These are phyloP conservation scores for Venturia aucupariae DNA, from an alignment of 2,329 filamentous ascomycete genomes.

Conservation along the genomic window DNA sequence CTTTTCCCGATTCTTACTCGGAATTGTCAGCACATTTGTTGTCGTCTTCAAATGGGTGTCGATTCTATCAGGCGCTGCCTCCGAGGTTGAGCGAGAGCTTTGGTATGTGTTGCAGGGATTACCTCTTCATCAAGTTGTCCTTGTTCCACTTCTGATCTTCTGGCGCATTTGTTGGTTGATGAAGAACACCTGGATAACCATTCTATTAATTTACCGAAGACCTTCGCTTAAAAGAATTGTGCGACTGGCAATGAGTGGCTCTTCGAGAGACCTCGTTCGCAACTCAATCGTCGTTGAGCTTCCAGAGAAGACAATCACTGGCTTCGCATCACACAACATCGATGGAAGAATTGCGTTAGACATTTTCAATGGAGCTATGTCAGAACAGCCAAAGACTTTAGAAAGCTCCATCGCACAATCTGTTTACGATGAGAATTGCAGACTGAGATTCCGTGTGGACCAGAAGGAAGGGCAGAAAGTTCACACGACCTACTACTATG, in stretches of 20 bases:
- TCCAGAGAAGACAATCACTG: conserved; percentile 3
- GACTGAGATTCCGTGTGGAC: neutral
- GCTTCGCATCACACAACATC: conserved; percentile 4
- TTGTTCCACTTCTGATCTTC: neutral
- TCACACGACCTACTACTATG: conserved; percentile 2
- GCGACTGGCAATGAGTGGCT: neutral
- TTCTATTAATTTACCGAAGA: neutral
- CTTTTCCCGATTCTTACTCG: neutral
- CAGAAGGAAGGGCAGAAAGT: neutral
- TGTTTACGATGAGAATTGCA: neutral
- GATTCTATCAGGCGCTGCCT: conserved; percentile 3
- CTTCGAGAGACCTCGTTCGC: conserved; percentile 1
- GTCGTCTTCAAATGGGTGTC: conserved; percentile 1
- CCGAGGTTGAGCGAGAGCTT: conserved; percentile 8
- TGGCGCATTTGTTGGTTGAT: conserved; percentile 5
- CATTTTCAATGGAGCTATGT: conserved; percentile 7
- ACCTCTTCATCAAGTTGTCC: neutral
- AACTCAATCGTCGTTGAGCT: conserved; percentile 5
- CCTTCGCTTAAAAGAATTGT: neutral
- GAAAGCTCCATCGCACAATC: conserved; percentile 3
- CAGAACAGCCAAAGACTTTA: neutral
- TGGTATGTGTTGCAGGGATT: neutral
- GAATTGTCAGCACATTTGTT: neutral
- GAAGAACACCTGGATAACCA: conserved; percentile 3
- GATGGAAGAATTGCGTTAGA: conserved; percentile 2